Evolutionary conservation across 169 alveolate species (phyloP), one percentile per base, ranked within the genome.

Genomic region (Plasmodium billcollinsi): DNA sequence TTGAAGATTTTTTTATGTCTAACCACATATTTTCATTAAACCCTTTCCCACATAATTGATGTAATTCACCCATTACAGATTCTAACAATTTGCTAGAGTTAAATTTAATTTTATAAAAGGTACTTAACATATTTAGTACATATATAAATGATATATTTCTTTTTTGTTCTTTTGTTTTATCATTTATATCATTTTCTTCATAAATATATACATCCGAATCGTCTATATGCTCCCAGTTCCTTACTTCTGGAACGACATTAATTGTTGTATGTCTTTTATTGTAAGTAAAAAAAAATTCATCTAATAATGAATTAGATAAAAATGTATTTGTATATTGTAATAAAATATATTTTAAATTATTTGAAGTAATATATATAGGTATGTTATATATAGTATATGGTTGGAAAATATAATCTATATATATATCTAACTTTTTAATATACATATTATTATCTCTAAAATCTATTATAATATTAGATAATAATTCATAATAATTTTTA

Each of bases 61-160:
- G 24, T 47, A 86, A 21, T 1, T 47, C 52, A 6, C 43, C 59
- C 45, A 86, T 39, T 29, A 86, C 59, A 65, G 24, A 15, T n/a
- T 61, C 70, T 49, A 70, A 14, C 88, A 86, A 61, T 52, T 15
- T 71, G 45, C 59, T 71, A 7, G 88, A 71, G 62, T 67, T 72
- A 12, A 86, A 72, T 72, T 72, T 86, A 15, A 86, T 63, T 61
- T 73, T 70, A 47, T 86, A 72, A 65, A 86, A 86, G 21, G 61
- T 86, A 29, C 75, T 86, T n/a, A 86, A 14, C 92, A 86, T 86
- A 18, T 61, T 86, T 62, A 86, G 59, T 52, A 86, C 54, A 65
- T 54, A 86, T 11, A 86, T 15, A 21, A 33, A 71, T 2, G 80
- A 6, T 39, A 58, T 83, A 39, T 39, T 39, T 39, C 47, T 39